These are phyloP conservation scores for Tilletia indica DNA, from an alignment of 1,284 basidiomycete species.

Conservation along the genomic window DNA sequence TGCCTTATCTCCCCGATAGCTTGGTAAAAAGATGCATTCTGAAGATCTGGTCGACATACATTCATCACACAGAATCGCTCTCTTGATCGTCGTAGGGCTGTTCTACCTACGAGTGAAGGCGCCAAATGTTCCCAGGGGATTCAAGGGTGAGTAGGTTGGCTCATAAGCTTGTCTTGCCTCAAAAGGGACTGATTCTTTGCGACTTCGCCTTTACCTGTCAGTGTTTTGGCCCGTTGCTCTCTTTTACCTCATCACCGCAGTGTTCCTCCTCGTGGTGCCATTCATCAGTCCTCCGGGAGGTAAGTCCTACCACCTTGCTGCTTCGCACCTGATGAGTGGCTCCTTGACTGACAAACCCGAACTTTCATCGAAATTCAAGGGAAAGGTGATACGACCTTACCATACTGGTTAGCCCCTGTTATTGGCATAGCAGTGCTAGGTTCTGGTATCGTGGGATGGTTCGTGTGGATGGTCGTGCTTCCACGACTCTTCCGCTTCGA, in stretches of 20 bases:
- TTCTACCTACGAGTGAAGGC: constrained; percentile 7
- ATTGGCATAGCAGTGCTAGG: constrained; percentile 5
- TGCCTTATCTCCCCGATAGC: no score
- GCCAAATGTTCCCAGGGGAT: background rate
- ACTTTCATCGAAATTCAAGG: background rate
- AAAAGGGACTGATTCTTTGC: no score
- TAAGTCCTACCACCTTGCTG: background rate
- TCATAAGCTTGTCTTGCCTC: no score
- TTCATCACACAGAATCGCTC: background rate
- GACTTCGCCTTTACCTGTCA: no score
- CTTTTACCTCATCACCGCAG: constrained; percentile 8
- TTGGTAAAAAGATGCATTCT: no score
- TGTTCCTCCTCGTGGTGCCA: constrained; percentile 17
- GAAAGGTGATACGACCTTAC: constrained; percentile 14
- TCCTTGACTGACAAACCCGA: no score
- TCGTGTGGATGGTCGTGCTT: constrained; percentile 12
- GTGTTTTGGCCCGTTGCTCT: background rate
- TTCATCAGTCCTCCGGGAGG: constrained; percentile 15
- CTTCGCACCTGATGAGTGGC: background rate
- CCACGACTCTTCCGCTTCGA: constrained; percentile 7
- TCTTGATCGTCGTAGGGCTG: constrained; percentile 6
- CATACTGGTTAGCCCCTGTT: constrained; percentile 16
- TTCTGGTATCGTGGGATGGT: constrained; percentile 12
- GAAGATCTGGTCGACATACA: no score
- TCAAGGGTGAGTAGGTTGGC: background rate